These are phyloP conservation scores for Voacanga thouarsii DNA, from an alignment of 257 asterid genomes.

Conservation along the genomic window DNA sequence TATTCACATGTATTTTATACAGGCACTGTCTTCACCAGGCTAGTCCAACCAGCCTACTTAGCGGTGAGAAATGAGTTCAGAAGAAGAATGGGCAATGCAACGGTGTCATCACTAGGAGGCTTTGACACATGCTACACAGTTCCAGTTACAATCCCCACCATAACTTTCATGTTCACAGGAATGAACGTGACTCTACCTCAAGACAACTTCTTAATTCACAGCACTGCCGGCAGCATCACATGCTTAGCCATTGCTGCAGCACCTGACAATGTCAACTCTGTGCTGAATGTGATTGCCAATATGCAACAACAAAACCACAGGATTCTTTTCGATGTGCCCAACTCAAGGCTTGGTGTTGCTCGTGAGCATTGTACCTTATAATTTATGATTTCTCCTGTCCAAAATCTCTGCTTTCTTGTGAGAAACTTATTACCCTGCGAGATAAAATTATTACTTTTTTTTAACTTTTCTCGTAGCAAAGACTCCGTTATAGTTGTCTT, in stretches of 20 bases:
- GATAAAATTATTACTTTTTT: neutral
- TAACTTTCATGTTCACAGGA: slow-evolving; percentile 72
- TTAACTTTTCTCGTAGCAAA: too few relatives aligned
- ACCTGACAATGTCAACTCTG: slow-evolving; percentile 59
- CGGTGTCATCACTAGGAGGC: slow-evolving; percentile 69
- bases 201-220: slow-evolving; percentile 79
- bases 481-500: too few relatives aligned
- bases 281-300: slow-evolving; percentile 74
- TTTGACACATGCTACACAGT: slow-evolving; percentile 90
- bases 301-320: slow-evolving; percentile 89
- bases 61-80: slow-evolving; percentile 80
- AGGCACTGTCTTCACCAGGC: slow-evolving; percentile 77
- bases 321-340: slow-evolving; percentile 63
- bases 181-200: slow-evolving; percentile 77
- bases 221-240: slow-evolving; percentile 57
- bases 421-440: neutral
- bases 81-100: slow-evolving; percentile 60
- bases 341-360: slow-evolving; percentile 65
- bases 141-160: slow-evolving; percentile 57
- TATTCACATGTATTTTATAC: neutral
- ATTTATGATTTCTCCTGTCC: too few relatives aligned
- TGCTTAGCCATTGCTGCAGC: slow-evolving; percentile 87
- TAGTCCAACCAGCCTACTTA: slow-evolving; percentile 69
- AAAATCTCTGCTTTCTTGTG: too few relatives aligned
- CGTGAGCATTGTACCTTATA: slow-evolving; percentile 48